phyloP scores from a whole-genome alignment of 306 rosid species.

The Cyamopsis tetragonoloba region DNA sequence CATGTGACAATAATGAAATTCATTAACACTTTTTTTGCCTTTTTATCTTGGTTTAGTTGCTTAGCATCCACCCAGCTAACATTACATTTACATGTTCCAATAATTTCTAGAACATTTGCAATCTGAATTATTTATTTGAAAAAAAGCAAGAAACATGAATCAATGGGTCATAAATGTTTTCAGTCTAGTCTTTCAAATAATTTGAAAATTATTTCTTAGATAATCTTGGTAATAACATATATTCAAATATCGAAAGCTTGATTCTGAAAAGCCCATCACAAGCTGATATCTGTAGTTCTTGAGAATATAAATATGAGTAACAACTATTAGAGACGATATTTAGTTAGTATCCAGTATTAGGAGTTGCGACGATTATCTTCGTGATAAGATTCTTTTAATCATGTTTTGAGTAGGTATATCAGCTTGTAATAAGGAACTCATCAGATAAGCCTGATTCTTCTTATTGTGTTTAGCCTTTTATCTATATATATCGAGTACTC shows the following conservation, averaged over 20 bases:
- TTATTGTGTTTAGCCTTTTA: no score
- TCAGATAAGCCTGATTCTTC: no score
- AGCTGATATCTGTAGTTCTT: neutral
- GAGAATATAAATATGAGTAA: neutral
- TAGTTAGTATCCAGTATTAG: no score
- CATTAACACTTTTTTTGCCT: no score
- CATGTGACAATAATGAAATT: neutral
- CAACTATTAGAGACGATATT: no score
- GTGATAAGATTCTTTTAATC: no score
- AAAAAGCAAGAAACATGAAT: neutral
- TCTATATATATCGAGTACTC: no score
- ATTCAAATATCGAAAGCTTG: neutral
- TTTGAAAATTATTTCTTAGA: neutral
- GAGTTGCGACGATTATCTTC: no score
- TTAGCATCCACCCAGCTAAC: neutral
- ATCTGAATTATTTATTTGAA: neutral
- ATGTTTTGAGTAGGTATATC: no score
- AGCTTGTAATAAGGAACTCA: no score
- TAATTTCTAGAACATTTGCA: neutral
- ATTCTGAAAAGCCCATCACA: neutral
- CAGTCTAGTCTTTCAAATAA: conserved; percentile 4
- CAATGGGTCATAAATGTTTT: neutral
- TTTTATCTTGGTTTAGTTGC: neutral
- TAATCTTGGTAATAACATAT: neutral
- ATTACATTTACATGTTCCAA: neutral